Evolutionary conservation across 345 rosid species (phyloP).

Genomic region (Dimocarpus longan): DNA sequence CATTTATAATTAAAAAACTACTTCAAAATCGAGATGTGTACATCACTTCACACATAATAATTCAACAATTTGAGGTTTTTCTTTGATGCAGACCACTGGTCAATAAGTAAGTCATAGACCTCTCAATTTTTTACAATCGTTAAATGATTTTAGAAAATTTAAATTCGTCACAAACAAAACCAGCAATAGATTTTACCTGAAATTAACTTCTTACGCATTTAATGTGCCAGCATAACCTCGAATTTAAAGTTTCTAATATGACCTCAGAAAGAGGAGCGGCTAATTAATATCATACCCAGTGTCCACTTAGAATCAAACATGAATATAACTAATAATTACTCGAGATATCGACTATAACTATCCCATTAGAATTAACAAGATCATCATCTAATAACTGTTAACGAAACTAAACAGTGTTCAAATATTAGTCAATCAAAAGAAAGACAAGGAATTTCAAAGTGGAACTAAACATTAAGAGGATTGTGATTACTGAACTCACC

Average conservation of each 20-base stretch:
- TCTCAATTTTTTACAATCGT: background rate
- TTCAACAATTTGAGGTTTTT: background rate
- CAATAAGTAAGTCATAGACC: background rate
- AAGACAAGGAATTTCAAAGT: too few relatives aligned
- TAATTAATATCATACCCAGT: background rate
- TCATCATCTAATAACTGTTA: too few relatives aligned
- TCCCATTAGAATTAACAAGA: background rate
- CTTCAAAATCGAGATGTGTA: background rate
- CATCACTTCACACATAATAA: background rate
- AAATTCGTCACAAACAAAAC: background rate
- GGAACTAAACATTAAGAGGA: too few relatives aligned
- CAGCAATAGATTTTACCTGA: background rate
- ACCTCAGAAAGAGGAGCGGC: too few relatives aligned
- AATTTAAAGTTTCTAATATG: background rate
- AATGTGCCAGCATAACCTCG: background rate
- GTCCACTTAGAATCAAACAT: background rate
- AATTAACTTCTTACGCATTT: background rate
- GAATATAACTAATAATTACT: background rate
- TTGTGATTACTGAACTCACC: slow-evolving; percentile 46
- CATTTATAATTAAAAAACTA: background rate
- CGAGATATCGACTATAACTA: too few relatives aligned
- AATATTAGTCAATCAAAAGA: too few relatives aligned
- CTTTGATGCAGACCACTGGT: too few relatives aligned
- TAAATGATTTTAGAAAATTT: background rate
- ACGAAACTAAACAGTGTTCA: too few relatives aligned